Evolutionary conservation across 371 early-diverging fungal species (phyloP).

Genomic region (Syncephalastrum sp.): DNA sequence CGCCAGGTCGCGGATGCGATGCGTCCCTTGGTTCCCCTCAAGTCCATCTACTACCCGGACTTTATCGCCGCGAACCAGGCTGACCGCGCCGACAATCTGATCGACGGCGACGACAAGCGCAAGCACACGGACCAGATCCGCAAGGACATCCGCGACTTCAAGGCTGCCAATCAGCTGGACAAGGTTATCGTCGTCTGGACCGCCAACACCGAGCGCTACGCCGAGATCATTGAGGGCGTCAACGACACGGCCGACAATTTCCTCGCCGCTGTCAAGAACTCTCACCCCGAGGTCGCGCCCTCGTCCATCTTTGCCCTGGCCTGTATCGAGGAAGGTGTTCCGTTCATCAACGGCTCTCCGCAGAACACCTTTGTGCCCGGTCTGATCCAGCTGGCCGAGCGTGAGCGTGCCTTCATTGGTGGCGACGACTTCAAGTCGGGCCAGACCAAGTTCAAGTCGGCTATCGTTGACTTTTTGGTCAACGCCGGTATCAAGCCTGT

Average conservation of each 20-base stretch:
- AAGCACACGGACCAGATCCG: slow-evolving; percentile 89
- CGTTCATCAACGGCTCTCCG: slow-evolving; percentile 97
- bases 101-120: slow-evolving; percentile 80
- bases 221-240: slow-evolving; percentile 80
- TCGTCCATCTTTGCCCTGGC: slow-evolving; percentile 97
- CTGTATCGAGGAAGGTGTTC: slow-evolving; percentile 89
- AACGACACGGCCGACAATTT: slow-evolving; percentile 95
- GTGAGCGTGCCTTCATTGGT: slow-evolving; percentile 85
- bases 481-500: slow-evolving; percentile 98
- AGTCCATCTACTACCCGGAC: slow-evolving; percentile 95
- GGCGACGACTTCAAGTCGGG: slow-evolving; percentile 99
- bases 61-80: slow-evolving; percentile 96
- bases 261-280: slow-evolving; percentile 71
- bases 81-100: slow-evolving; percentile 91
- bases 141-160: slow-evolving; percentile 92
- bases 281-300: slow-evolving; percentile 90
- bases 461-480: slow-evolving; percentile 95
- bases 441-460: slow-evolving; percentile 98
- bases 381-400: slow-evolving; percentile 85
- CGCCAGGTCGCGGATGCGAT: slow-evolving; percentile 85
- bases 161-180: slow-evolving; percentile 82
- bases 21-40: slow-evolving; percentile 77
- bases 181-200: slow-evolving; percentile 97
- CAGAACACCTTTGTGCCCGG: slow-evolving; percentile 99
- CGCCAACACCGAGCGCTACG: slow-evolving; percentile 96